Conservation (phyloP, 2,329 filamentous ascomycete species). For the Sclerotinia trifoliorum region DNA sequence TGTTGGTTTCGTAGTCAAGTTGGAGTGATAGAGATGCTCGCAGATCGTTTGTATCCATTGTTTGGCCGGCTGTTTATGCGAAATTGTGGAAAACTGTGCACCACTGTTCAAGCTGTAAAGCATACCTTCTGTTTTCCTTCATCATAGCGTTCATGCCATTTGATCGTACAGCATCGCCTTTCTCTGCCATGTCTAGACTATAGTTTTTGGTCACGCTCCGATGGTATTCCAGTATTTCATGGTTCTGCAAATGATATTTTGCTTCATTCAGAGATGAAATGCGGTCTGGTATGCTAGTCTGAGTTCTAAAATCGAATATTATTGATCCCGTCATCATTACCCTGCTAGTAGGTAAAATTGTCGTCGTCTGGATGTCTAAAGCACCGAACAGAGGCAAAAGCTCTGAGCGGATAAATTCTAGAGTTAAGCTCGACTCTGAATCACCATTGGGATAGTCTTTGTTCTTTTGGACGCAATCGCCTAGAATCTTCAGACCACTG, state of each 20-base stretch:
- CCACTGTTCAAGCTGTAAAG: constrained; percentile 9
- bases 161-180: not conserved
- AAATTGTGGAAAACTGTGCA: constrained; percentile 6
- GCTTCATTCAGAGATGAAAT: constrained; percentile 16
- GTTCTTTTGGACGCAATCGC: constrained; percentile 3
- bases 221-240: constrained; percentile 7
- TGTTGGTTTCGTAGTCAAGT: not conserved
- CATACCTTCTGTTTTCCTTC: not conserved
- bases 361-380: constrained; percentile 10
- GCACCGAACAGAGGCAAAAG: constrained; percentile 11
- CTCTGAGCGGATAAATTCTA: constrained; percentile 4
- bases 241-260: constrained; percentile 8
- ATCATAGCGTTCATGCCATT: not conserved
- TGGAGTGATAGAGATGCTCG: constrained; percentile 15
- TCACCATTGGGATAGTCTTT: not conserved
- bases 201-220: not conserved
- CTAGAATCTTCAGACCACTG: constrained; percentile 26
- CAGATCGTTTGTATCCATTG: constrained; percentile 4
- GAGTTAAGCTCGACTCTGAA: not conserved
- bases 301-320: constrained; percentile 2
- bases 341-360: constrained; percentile 8
- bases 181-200: too few species aligned
- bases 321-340: not conserved
- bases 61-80: not conserved
- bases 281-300: not conserved